Base-by-base conservation (phyloP, 805 yeast genomes). In the Hanseniaspora lachancei region DNA sequence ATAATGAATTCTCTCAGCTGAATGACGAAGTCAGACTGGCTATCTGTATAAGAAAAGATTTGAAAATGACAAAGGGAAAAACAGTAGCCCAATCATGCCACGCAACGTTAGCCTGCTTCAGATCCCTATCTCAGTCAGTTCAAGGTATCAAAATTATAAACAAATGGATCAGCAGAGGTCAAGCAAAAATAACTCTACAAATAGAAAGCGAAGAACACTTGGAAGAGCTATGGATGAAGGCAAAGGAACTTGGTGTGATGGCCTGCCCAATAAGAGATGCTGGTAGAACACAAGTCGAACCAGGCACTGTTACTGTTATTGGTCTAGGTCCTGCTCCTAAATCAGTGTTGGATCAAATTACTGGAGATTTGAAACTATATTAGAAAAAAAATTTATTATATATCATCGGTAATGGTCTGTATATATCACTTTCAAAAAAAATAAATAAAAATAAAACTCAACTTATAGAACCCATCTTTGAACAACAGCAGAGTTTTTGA, bases 271-370 rank as follows among this genome's bases (percentile, higher is more conserved):
- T 93, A 40, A 95, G 85, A 62, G 99, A 93, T 70, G 98, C 98
- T 27, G 98, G 98, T 3, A 77, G 97, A 62, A 91, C 98, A 0
- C 97, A 93, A 67, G 80, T 93, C 51, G 95, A 87, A n/a, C 85
- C 96, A 6, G 97, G 97, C 0, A 82, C 93, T 58, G 95, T 95
- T 2, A 93, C 98, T 0, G 97, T 93, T 1, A 70, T 93, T n/a
- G 98, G 97, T 1, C 67, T 93, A 29, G 99, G 99, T 0, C 99
- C 99, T 1, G 97, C 96, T 20, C 97, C 97, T 23, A 86, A 82
- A 60, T 62, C 75, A 0, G 80, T 83, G 0, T 68, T 91, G 58
- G 96, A 93, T 66, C 80, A 82, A 65, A 80, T 91, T 55, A 89
- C 97, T 0, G 83, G 86, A 16, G 82, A 76, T 27, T 73, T 91